Evolutionary conservation across 83 land plant species (phyloP), one percentile per base, ranked within the genome.

Genomic region (Isoetes engelmannii): DNA sequence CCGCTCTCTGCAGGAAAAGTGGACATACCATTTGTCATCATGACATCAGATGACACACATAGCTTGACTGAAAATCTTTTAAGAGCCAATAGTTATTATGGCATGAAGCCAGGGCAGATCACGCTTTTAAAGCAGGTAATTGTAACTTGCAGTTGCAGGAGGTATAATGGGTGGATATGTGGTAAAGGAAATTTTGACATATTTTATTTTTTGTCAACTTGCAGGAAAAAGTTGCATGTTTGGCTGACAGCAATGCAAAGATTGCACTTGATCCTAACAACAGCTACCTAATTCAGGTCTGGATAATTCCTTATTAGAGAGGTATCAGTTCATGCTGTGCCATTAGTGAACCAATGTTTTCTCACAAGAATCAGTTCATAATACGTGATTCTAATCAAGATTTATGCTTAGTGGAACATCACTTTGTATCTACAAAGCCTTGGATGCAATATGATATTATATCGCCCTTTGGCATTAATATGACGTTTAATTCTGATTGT

Each of bases 31-130:
- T 74, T 92, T 21, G 98, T 85, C 28, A 92, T 92, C 71, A 92
- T 92, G 98, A 92, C 98, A 47, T 92, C 98, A 20, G 98, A 92
- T 66, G 98, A 92, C 71, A 92, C 98, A 18, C 90, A 92, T 74
- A 55, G 67, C 42, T 78, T 77, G 18, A 92, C 98, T 4, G 18
- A 84, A 59, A 64, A 83, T 53, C 88, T 89, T 44, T 68, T 92
- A 55, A 82, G 84, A 65, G 73, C 81, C 61, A 89, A 92, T 78
- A 71, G 78, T 59, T 92, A 84, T 77, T 92, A 89, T 86, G 96
- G 96, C 64, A 92, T 92, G 98, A 68, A 69, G 18, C 73, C 84
- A 57, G 70, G 79, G 45, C 98, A 92, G 79, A 83, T 92, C 55
- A 76, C 79, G 42, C 93, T 92, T 75, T 73, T 92, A 46, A 92